Evolutionary conservation across 1,284 basidiomycete genomes (phyloP).

Genomic region (Apiotrichum brassicae): DNA sequence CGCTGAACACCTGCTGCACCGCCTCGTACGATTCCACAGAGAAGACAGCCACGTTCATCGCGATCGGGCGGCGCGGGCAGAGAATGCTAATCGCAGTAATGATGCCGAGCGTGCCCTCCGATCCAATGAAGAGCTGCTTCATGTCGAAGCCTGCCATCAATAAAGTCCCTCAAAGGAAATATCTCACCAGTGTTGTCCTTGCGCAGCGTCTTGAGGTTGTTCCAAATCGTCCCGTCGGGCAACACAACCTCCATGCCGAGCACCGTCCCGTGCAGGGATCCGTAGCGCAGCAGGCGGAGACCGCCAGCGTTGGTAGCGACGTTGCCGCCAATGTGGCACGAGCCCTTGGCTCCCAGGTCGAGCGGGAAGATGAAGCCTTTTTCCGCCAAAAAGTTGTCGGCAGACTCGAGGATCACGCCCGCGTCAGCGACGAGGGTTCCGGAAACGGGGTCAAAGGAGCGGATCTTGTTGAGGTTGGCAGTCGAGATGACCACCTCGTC

Average conservation of each 20-base stretch:
- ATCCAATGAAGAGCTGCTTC: constrained; percentile 97
- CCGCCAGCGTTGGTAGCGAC: constrained; percentile 97
- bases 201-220: constrained; percentile 69
- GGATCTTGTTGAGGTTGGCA: constrained; percentile 73
- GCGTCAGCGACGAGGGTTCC: constrained; percentile 65
- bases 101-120: constrained; percentile 91
- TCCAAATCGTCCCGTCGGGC: constrained; percentile 90
- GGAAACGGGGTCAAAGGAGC: constrained; percentile 87
- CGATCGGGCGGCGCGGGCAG: constrained; percentile 80
- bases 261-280: constrained; percentile 89
- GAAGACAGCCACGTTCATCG: constrained; percentile 53
- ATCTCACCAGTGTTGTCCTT: constrained; percentile 93
- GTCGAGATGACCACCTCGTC: constrained; percentile 87
- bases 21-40: constrained; percentile 53
- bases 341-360: constrained; percentile 96
- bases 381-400: constrained; percentile 79
- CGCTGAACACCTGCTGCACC: constrained; percentile 54
- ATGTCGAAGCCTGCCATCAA: constrained; percentile 76
- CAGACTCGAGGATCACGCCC: constrained; percentile 86
- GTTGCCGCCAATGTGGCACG: constrained; percentile 98
- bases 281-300: constrained; percentile 86
- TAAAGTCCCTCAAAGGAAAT: neutral
- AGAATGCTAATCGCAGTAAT: constrained; percentile 94
- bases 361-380: constrained; percentile 95
- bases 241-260: constrained; percentile 96